Base-by-base conservation (phyloP, 352 stramenopile species). In the Pilasporangium apinafurcum region DNA sequence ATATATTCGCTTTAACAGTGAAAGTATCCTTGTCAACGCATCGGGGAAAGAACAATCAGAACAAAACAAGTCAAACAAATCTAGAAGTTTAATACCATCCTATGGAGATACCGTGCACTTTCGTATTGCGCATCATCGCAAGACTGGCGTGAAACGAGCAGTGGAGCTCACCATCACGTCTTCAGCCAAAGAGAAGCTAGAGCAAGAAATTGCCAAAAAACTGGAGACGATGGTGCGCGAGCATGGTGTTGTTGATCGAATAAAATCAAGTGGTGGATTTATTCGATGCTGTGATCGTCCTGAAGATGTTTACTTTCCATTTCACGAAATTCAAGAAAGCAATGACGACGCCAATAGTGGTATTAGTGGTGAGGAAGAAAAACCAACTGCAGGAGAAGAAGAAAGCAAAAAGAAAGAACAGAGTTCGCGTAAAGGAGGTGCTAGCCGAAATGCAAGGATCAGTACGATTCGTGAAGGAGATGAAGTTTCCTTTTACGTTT, bases 401-500 rank as follows among this genome's bases (percentile, higher is more conserved):
- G 8, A 26, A 60, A 26, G 26, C 20, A 12, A 42, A 52, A 25
- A 30, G 20, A 16, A 28, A 14, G 10, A 56, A 44, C 4, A 51
- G 51, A 24, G 13, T 45, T 21, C 38, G 28, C n/a, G 46, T 38
- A 43, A 44, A 36, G 8, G 47, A 37, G 40, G 41, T 8, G 28
- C 29, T 14, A 69, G 67, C 25, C 35, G 24, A 13, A 26, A 33
- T 8, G 27, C 33, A 4, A 56, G 42, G 20, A 48, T 48, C 32
- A 36, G 25, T 13, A 12, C 27, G 10, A 29, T 90, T 8, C 69
- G 67, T 6, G 71, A 87, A 22, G 71, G 77, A 13, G 77, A 87
- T 45, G 68, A 86, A 40, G 77, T 91, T 0, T 88, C 79, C 34
- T 91, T 91, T 54, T 88, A 71, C 30, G 70, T 91, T 17, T 77